Percentiles rank a stretch among this genome's conserved stretches.
Conservation (phyloP, 2,329 filamentous ascomycete species). For the Penicillium sp. region DNA sequence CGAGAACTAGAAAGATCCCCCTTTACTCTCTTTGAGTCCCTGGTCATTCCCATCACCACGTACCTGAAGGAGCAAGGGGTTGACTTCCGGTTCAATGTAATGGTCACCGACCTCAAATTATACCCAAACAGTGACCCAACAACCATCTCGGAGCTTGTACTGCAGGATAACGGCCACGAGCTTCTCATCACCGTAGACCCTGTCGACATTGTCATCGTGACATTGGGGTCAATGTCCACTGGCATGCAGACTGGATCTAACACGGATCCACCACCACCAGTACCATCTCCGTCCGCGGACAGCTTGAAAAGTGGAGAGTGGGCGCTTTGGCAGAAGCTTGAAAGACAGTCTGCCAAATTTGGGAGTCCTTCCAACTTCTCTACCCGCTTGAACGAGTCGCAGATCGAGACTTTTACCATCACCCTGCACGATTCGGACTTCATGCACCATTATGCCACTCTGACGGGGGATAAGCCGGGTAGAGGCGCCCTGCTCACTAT, state of each 20-base stretch:
- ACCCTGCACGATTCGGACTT: neutral
- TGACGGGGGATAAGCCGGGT: neutral
- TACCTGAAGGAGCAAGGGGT: slow-evolving; percentile 27
- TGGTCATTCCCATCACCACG: slow-evolving; percentile 14
- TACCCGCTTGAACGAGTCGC: neutral
- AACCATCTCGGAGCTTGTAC: slow-evolving; percentile 33
- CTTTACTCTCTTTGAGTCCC: slow-evolving; percentile 30
- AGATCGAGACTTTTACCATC: slow-evolving; percentile 2
- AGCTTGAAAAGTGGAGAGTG: neutral
- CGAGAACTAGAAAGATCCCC: slow-evolving; percentile 24
- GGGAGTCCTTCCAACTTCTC: neutral
- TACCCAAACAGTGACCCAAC: slow-evolving; percentile 26
- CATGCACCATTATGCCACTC: neutral
- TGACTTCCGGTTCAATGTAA: slow-evolving; percentile 28
- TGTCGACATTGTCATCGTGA: slow-evolving; percentile 40
- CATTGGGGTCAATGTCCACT: neutral
- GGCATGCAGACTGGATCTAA: neutral
- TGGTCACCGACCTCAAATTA: slow-evolving; percentile 24
- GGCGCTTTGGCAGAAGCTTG: neutral
- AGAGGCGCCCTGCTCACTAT: neutral
- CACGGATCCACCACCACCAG: neutral
- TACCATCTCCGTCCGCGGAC: neutral
- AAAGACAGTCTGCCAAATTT: neutral
- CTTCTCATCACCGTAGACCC: slow-evolving; percentile 28
- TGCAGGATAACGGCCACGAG: slow-evolving; percentile 22